A percentile compares a stretch with the other conserved stretches of the same genome.
Conservation (phyloP, 257 asterid species). For the Gentiana macrophylla region DNA sequence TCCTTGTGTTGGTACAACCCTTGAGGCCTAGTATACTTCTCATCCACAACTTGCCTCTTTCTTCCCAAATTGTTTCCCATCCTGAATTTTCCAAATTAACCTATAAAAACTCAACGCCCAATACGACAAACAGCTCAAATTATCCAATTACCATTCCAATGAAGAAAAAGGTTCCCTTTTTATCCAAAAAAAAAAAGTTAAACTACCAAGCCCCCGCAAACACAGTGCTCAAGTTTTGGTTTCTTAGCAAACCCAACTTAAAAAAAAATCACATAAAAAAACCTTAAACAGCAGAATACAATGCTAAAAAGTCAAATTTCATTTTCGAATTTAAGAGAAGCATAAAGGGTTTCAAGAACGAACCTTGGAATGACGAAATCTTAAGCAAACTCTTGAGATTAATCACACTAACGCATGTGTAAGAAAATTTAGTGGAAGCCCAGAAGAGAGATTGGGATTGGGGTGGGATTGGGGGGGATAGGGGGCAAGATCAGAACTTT, state of each 20-base stretch:
- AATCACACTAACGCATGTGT: neutral
- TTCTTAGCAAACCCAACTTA: neutral
- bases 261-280: slow-evolving; percentile 6
- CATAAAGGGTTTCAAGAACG: neutral
- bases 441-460: slow-evolving; percentile 1
- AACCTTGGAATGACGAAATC: slow-evolving; percentile 4
- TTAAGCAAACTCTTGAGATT: neutral
- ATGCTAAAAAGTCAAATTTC: neutral
- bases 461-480: slow-evolving; percentile 13
- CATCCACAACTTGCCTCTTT: slow-evolving; percentile 93
- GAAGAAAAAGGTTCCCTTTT: slow-evolving; percentile 5
- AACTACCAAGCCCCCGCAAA: neutral
- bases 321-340: neutral
- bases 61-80: slow-evolving; percentile 99
- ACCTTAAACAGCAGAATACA: neutral
- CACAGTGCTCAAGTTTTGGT: neutral
- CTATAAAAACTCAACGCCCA: slow-evolving; percentile 15
- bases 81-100: neutral
- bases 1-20: slow-evolving; percentile 94
- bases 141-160: slow-evolving; percentile 13
- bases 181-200: slow-evolving; percentile 6
- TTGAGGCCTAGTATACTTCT: slow-evolving; percentile 98
- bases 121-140: slow-evolving; percentile 7
- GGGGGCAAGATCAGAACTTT: slow-evolving; percentile 33
- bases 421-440: neutral